Base-by-base conservation (phyloP, 768 basidiomycete species). In the Tephrocybe sp. region DNA sequence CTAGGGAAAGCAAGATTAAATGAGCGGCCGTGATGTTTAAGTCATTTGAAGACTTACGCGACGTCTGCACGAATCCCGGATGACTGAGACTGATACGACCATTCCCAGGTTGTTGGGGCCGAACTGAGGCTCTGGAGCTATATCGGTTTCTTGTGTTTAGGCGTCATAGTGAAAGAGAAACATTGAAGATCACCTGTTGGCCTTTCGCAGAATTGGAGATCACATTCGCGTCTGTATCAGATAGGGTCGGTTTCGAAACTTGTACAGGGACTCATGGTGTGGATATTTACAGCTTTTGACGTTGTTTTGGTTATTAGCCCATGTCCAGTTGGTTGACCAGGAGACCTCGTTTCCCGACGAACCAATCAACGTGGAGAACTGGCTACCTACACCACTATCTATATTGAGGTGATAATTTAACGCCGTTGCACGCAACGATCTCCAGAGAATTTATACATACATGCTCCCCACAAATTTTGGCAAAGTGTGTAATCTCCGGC, bases 401-500 rank as follows among this genome's bases (percentile, higher is more conserved):
- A 42, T n/a, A 1, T 31, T 11, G 4, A 12, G 17, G 1, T 39
- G 7, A 8, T 16, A 17, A 22, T 30, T 38, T 22, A 57, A 20
- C 23, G 35, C 12, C 17, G 13, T 13, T 14, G 12, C 19, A 20
- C n/a, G 12, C 19, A 22, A 30, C 4, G 23, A 32, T 5, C 12
- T n/a, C 14, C 12, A 39, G 2, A 4, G 23, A 41, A 9, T n/a
- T 22, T 3, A 32, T 58, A 43, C 71, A 35, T 52, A 77, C 77
- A 45, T 16, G 61, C 57, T 12, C 79, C 80, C 80, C 80, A 83
- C 19, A 79, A 74, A 60, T 83, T 80, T 60, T 82, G 76, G 67
- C 80, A 82, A 39, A 82, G 72, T 0, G 70, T 74, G 61, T 68
- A 83, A 11, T 63, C 60, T 2, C 79, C 80, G 3, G 74, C 75